Base-by-base conservation (phyloP, 139 green algal species). In the Haematococcus lacustris region DNA sequence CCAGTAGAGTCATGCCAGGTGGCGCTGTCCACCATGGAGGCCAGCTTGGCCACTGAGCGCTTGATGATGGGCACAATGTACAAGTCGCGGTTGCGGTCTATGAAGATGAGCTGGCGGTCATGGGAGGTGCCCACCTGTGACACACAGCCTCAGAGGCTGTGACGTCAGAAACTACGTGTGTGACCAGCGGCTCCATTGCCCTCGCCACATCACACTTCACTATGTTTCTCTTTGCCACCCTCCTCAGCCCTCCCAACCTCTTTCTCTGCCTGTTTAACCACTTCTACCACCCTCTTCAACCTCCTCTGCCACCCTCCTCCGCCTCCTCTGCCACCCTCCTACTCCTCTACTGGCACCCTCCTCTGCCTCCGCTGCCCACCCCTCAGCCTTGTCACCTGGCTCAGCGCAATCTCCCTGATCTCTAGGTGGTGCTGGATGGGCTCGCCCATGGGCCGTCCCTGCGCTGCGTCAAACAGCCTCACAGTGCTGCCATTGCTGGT, bases 81-180 rank as follows among this genome's bases (percentile, higher is more conserved):
- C 38, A 96, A 73, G 68, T 93, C 88, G 1, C 86, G 71, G 69
- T 92, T 93, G 62, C 71, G 60, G 70, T 96, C 90, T 33, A 93
- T 73, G 53, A 94, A 79, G 25, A 86, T 81, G 7, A 93, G 77
- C 76, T 88, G 80, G 1, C 87, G 74, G 17, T 91, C 84, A 13
- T 60, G 51, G 32, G 69, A 74, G 35, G 70, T 76, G 64, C 79
- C 87, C 34, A 67, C 50, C 79, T 86, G 80, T 23, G 13, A 64
- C 53, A 30, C 21, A 64, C 21, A 64, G 53, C 53, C n/a, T n/a
- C n/a, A n/a, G n/a, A n/a, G n/a, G n/a, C n/a, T n/a, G n/a, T n/a
- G n/a, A n/a, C n/a, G n/a, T n/a, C n/a, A n/a, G n/a, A n/a, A n/a
- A n/a, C n/a, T n/a, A n/a, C n/a, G n/a, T n/a, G n/a, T n/a, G n/a